A percentile compares a stretch with the other conserved stretches of the same genome.
Evolutionary conservation across 2,329 filamentous ascomycete species (phyloP).

Genomic region (Fonsecaea pedrosoi): DNA sequence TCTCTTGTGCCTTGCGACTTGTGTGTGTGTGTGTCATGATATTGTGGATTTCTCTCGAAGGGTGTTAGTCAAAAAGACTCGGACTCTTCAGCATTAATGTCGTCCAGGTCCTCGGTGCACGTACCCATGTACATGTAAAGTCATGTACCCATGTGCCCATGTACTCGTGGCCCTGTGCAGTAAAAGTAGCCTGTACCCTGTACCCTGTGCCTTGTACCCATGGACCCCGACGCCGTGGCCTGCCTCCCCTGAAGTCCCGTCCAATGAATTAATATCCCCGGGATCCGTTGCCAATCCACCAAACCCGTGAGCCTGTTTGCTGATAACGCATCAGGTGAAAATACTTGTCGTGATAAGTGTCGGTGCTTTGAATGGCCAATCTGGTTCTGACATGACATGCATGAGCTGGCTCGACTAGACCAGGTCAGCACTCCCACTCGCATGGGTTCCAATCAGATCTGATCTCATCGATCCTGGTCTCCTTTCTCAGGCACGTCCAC

Average conservation of each 20-base stretch:
- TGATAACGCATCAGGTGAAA: slow-evolving; percentile 2
- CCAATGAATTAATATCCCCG: neutral
- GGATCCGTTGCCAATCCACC: neutral
- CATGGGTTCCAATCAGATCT: neutral
- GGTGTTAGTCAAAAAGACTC: too few relatives aligned
- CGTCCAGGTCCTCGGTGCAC: too few relatives aligned
- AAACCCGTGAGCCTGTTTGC: neutral
- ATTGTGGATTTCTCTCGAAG: too few relatives aligned
- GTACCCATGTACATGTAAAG: too few relatives aligned
- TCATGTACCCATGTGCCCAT: too few relatives aligned
- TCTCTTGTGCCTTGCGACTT: too few relatives aligned
- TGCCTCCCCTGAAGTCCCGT: neutral
- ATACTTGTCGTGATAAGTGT: neutral
- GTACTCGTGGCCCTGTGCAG: too few relatives aligned
- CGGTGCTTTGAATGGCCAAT: neutral
- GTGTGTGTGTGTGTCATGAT: too few relatives aligned
- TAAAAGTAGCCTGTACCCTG: neutral
- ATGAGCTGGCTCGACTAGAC: neutral
- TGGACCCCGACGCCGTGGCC: neutral
- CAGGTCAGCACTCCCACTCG: neutral
- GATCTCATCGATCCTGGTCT: neutral
- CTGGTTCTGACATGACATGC: neutral
- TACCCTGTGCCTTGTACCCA: neutral
- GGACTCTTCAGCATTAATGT: too few relatives aligned
- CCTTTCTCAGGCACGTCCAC: slow-evolving; percentile 17